phyloP scores from a whole-genome alignment of 148 eudicot genomes.

The Nyssa sinensis region DNA sequence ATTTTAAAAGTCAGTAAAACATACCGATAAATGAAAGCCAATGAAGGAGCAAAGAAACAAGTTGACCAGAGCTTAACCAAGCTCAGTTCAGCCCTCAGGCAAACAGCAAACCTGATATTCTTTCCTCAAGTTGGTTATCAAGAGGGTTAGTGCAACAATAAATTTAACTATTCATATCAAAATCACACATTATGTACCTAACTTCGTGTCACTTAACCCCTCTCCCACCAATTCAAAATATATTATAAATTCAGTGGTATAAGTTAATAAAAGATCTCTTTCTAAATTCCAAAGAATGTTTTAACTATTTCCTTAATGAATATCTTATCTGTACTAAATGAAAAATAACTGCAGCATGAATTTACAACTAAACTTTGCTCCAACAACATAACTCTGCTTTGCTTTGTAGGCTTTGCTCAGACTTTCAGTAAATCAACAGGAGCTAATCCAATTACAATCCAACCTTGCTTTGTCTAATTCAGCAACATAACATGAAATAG shows the following conservation, averaged over 20 bases:
- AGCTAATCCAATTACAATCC: too few relatives aligned
- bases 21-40: background rate
- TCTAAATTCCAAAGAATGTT: too few relatives aligned
- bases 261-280: background rate
- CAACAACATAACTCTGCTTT: too few relatives aligned
- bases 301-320: too few relatives aligned
- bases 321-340: too few relatives aligned
- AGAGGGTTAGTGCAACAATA: background rate
- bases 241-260: background rate
- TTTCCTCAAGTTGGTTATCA: background rate
- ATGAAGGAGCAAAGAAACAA: background rate
- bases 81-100: background rate
- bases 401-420: too few relatives aligned
- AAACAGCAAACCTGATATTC: background rate
- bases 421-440: too few relatives aligned
- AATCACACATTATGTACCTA: background rate
- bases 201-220: background rate
- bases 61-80: background rate
- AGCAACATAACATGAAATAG: too few relatives aligned
- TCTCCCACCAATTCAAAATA: background rate
- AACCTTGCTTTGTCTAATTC: too few relatives aligned
- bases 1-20: too few relatives aligned
- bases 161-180: background rate
- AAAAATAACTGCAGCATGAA: too few relatives aligned
- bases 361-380: too few relatives aligned